phyloP scores from a whole-genome alignment of 2,329 filamentous ascomycete genomes.

The Curvularia sp. region DNA sequence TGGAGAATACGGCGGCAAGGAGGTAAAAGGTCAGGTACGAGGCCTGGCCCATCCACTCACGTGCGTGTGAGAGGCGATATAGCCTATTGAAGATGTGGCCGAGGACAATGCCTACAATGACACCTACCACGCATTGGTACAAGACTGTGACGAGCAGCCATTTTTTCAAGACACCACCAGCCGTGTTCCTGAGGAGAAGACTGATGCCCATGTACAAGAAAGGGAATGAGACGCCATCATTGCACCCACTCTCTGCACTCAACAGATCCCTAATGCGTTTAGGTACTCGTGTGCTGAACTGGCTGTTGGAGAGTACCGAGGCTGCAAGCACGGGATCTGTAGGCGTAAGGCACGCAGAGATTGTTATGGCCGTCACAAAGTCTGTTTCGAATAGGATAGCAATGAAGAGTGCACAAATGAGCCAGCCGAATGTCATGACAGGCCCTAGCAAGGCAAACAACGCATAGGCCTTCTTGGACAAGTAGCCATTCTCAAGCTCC shows the following conservation, averaged over 20 bases:
- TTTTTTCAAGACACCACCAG: conserved; percentile 55
- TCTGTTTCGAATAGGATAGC: conserved; percentile 57
- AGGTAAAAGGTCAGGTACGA: conserved; percentile 65
- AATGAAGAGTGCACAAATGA: conserved; percentile 58
- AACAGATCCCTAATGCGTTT: conserved; percentile 60
- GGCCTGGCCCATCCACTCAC: conserved; percentile 57
- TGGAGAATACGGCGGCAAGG: conserved; percentile 60
- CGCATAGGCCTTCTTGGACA: conserved; percentile 61
- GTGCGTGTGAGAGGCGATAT: conserved; percentile 57
- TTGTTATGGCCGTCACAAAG: conserved; percentile 57
- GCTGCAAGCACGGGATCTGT: conserved; percentile 65
- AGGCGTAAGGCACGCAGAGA: conserved; percentile 63
- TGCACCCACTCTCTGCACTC: conserved; percentile 63
- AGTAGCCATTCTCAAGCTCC: conserved; percentile 55
- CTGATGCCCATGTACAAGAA: conserved; percentile 63
- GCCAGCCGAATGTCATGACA: conserved; percentile 60
- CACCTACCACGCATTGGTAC: conserved; percentile 62
- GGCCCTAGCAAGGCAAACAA: conserved; percentile 59
- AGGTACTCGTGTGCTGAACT: conserved; percentile 61
- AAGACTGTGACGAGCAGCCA: conserved; percentile 63
- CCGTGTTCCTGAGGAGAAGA: conserved; percentile 51
- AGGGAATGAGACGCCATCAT: conserved; percentile 64
- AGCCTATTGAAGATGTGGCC: conserved; percentile 58
- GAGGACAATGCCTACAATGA: conserved; percentile 57
- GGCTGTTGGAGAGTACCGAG: conserved; percentile 61